phyloP scores from a whole-genome alignment of 768 basidiomycete species.

The Tricholomella constricta region DNA sequence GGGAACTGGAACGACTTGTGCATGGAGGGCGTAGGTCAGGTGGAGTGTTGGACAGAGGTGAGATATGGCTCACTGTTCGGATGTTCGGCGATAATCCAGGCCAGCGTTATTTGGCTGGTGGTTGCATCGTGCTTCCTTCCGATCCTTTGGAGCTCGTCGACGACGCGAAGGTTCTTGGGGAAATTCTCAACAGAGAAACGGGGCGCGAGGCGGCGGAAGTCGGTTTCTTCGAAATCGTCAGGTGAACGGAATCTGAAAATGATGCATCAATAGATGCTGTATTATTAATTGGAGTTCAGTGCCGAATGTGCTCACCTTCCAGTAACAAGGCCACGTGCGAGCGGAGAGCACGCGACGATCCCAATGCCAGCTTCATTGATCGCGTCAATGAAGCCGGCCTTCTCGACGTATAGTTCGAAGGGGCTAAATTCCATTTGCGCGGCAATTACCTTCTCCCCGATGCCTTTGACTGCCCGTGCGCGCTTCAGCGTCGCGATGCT shows the following conservation, averaged over 20 bases:
- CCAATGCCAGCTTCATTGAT: constrained; percentile 45
- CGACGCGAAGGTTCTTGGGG: constrained; percentile 39
- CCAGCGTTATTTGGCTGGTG: constrained; percentile 43
- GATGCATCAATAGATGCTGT: constrained; percentile 17
- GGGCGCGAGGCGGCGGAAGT: constrained; percentile 37
- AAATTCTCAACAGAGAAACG: constrained; percentile 42
- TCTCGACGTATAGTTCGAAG: constrained; percentile 45
- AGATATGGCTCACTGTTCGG: constrained; percentile 11
- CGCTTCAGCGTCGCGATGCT: constrained; percentile 40
- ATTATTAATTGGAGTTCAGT: not conserved
- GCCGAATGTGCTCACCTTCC: constrained; percentile 36
- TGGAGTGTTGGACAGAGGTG: not conserved
- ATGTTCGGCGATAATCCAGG: constrained; percentile 42
- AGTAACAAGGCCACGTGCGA: constrained; percentile 52
- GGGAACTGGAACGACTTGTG: constrained; percentile 27
- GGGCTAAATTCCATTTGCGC: constrained; percentile 47
- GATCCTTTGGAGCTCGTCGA: constrained; percentile 33
- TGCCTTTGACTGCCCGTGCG: constrained; percentile 47
- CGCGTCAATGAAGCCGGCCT: constrained; percentile 37
- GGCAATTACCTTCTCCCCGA: constrained; percentile 31
- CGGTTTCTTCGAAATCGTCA: constrained; percentile 39
- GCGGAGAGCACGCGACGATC: constrained; percentile 49
- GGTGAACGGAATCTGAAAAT: constrained; percentile 27
- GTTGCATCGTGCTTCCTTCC: constrained; percentile 37
- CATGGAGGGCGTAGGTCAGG: not conserved